Conservation (phyloP, 1,139 yeast species). For the Debaryomycetaceae sp. region DNA sequence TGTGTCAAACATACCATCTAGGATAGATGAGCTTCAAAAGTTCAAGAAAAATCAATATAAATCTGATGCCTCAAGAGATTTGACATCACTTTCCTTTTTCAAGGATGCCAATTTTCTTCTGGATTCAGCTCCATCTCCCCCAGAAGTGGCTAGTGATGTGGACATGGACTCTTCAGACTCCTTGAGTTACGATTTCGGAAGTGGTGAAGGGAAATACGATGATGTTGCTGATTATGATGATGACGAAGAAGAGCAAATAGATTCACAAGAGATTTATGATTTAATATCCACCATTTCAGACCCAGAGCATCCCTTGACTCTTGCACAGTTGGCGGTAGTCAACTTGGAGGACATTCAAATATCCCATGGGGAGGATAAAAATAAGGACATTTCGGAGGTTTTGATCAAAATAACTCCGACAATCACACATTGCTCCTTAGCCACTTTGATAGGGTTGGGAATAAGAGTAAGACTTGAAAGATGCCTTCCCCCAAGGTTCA, state of each 20-base stretch:
- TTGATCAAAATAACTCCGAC: constrained; percentile 91
- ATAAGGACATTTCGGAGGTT: constrained; percentile 66
- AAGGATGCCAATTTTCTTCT: constrained; percentile 1
- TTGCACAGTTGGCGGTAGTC: constrained; percentile 94
- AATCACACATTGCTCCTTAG: constrained; percentile 94
- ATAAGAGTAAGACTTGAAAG: constrained; percentile 89
- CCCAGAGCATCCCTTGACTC: constrained; percentile 95
- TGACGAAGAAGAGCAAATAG: constrained; percentile 65
- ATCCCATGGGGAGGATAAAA: constrained; percentile 46
- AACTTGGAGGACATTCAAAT: constrained; percentile 78
- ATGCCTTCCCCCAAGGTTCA: constrained; percentile 78
- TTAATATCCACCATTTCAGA: constrained; percentile 87
- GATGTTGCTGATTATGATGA: constrained; percentile 19
- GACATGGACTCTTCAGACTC: constrained; percentile 16
- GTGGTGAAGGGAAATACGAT: constrained; percentile 12
- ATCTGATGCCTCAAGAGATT: constrained; percentile 13
- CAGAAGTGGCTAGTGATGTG: constrained; percentile 26
- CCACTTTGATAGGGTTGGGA: constrained; percentile 93
- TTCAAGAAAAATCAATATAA: constrained; percentile 10
- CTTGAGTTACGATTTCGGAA: not conserved
- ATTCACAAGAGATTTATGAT: constrained; percentile 57
- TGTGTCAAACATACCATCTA: constrained; percentile 69
- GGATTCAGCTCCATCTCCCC: constrained; percentile 10
- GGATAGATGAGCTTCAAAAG: constrained; percentile 31
- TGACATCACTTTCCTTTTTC: constrained; percentile 23